phyloP scores from a whole-genome alignment of 768 basidiomycete genomes.

The Boletus pseudo-olivaceus region DNA sequence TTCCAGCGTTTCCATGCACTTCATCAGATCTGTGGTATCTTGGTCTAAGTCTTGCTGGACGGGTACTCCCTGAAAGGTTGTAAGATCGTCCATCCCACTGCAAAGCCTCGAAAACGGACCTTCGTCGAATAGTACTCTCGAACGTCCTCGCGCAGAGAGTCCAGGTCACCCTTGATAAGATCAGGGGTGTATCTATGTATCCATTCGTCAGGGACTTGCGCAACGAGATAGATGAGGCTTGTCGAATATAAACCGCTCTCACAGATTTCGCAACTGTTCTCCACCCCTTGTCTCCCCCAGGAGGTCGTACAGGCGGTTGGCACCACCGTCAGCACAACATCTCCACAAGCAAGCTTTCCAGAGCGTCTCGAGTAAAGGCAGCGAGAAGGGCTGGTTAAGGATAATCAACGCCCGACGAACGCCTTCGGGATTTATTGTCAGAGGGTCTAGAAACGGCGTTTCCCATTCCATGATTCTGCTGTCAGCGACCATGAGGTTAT shows the following conservation, averaged over 20 bases:
- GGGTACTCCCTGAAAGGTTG: conserved; percentile 52
- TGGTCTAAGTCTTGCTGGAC: conserved; percentile 69
- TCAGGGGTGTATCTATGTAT: conserved; percentile 67
- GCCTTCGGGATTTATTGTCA: neutral
- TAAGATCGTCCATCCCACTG: neutral
- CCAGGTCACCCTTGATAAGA: conserved; percentile 91
- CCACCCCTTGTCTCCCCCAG: conserved; percentile 13
- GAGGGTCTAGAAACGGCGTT: conserved; percentile 24
- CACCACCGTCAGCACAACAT: conserved; percentile 85
- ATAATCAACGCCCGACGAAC: conserved; percentile 64
- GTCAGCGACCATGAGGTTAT: conserved; percentile 4
- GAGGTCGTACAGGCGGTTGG: conserved; percentile 75
- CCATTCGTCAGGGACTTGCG: neutral
- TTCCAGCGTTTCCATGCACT: conserved; percentile 68
- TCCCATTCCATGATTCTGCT: conserved; percentile 20
- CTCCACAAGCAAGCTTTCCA: conserved; percentile 53
- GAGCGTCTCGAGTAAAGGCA: conserved; percentile 54
- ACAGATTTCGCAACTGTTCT: conserved; percentile 14
- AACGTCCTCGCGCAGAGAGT: conserved; percentile 80
- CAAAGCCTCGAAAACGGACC: conserved; percentile 36
- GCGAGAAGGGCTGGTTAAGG: conserved; percentile 84
- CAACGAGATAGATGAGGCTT: neutral
- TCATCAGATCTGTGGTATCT: conserved; percentile 93
- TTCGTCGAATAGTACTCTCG: conserved; percentile 57
- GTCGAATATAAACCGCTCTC: neutral